phyloP scores from a whole-genome alignment of 768 basidiomycete species.

The Naganishia onofrii region DNA sequence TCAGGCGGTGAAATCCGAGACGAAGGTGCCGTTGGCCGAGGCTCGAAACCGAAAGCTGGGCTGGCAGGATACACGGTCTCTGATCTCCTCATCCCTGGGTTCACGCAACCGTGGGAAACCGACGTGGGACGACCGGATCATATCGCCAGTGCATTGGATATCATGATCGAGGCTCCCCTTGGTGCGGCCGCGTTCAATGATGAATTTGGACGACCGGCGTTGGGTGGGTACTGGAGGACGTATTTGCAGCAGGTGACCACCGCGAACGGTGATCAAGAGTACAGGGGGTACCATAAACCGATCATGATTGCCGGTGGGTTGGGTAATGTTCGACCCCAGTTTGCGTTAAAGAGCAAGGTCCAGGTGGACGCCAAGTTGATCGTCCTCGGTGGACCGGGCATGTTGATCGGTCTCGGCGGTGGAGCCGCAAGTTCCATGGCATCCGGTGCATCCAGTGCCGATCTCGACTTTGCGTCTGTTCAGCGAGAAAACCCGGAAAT shows the following conservation, averaged over 20 bases:
- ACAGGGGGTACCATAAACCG: conserved; percentile 93
- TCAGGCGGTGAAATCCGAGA: conserved; percentile 98
- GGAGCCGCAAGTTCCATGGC: conserved; percentile 94
- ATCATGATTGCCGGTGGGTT: conserved; percentile 99
- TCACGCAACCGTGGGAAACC: conserved; percentile 85
- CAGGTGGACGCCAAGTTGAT: conserved; percentile 78
- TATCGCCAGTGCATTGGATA: conserved; percentile 88
- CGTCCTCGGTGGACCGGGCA: conserved; percentile 90
- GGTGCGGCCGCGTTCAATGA: conserved; percentile 97
- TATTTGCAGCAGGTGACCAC: conserved; percentile 71
- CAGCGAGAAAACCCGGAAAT: conserved; percentile 98
- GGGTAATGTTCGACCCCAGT: conserved; percentile 83
- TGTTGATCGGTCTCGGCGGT: conserved; percentile 94
- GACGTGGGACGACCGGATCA: conserved; percentile 86
- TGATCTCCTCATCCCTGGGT: conserved; percentile 87
- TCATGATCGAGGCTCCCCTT: conserved; percentile 94
- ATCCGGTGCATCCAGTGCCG: conserved; percentile 82
- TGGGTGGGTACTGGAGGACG: conserved; percentile 91
- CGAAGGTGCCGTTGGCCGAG: conserved; percentile 91
- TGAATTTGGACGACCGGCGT: conserved; percentile 91
- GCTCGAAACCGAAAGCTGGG: conserved; percentile 94
- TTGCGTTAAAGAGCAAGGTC: conserved; percentile 75
- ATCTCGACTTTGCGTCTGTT: conserved; percentile 94
- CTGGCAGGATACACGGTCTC: conserved; percentile 88
- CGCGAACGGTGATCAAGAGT: conserved; percentile 55